Evolutionary conservation across 106 monocot genomes (phyloP), one percentile per base, ranked within the genome.

Genomic region (Xerophyta viscosa): DNA sequence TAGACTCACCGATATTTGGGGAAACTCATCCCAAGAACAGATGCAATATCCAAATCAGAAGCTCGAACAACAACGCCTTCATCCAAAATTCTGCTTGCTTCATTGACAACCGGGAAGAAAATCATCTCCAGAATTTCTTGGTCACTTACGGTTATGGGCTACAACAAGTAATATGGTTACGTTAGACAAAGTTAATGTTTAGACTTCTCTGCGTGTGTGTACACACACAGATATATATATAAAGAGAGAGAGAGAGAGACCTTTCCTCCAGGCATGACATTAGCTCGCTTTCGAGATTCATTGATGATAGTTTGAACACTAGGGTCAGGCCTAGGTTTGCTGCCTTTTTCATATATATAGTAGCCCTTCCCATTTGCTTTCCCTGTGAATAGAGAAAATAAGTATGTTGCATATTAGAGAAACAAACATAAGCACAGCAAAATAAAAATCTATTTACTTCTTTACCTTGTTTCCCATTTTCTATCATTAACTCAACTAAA

Each of bases 121-220:
- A 87, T 29, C 87, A 92, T 92, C 73, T 92, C 92, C 70, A 92
- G 39, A 54, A 92, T 80, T n/a, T 92, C 92, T 71, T 74, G 71
- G 52, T 93, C 83, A 8, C 62, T 81, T 15, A 87, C 39, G 58
- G 10, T 87, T 52, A 87, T 55, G 9, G 74, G 74, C 92, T 87
- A 51, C 43, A 69, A 72, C 23, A 14, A 42, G 20, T 29, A 44
- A n/a, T 48, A 24, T 41, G 47, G 15, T n/a, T 18, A 28, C 27
- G 27, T 53, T 33, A 66, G 41, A 28, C 11, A 36, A 11, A 36
- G 33, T 11, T 6, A 36, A 36, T 36, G 33, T 11, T 6, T 11
- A 36, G 33, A 36, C 5, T 6, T 11, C 7, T 36, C 7, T 15
- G 37, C 52, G 2, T 30, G 37, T 6, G 19, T 41, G 28, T 11